These are phyloP conservation scores for Linnemannia hyalina DNA, from an alignment of 192 early-diverging fungal genomes.

Conservation along the genomic window DNA sequence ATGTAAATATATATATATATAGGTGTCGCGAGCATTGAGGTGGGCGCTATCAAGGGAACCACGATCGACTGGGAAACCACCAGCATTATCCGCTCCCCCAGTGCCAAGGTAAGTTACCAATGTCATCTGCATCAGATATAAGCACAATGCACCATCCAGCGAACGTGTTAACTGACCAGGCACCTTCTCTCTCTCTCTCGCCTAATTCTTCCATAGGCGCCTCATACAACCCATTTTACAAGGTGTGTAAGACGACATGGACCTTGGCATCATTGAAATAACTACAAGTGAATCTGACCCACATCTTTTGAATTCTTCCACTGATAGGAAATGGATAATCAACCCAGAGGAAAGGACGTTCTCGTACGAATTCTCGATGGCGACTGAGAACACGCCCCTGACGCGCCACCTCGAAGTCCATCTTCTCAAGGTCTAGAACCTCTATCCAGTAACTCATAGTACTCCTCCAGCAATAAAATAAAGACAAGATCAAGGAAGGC, in stretches of 20 bases:
- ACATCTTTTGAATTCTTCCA: neutral
- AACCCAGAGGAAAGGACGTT: conserved; percentile 33
- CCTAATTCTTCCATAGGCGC: conserved; percentile 10
- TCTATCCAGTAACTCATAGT: neutral
- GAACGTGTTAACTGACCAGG: neutral
- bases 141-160: neutral
- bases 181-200: neutral
- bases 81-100: conserved; percentile 30
- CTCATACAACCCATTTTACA: conserved; percentile 41
- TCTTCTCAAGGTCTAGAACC: conserved; percentile 22
- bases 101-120: conserved; percentile 22
- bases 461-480: too few species aligned
- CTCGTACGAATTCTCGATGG: conserved; percentile 39
- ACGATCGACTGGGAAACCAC: conserved; percentile 18
- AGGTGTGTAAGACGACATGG: conserved; percentile 9
- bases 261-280: neutral
- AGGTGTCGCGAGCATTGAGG: conserved; percentile 44
- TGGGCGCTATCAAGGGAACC: conserved; percentile 25
- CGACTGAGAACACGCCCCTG: conserved; percentile 31
- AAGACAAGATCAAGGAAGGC: neutral
- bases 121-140: neutral
- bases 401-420: conserved; percentile 28
- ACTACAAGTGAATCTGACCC: neutral
- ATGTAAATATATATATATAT: neutral
- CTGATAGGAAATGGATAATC: conserved; percentile 32